Base-by-base conservation (phyloP, 2,329 filamentous ascomycete genomes). In the Rutstroemia sp. region DNA sequence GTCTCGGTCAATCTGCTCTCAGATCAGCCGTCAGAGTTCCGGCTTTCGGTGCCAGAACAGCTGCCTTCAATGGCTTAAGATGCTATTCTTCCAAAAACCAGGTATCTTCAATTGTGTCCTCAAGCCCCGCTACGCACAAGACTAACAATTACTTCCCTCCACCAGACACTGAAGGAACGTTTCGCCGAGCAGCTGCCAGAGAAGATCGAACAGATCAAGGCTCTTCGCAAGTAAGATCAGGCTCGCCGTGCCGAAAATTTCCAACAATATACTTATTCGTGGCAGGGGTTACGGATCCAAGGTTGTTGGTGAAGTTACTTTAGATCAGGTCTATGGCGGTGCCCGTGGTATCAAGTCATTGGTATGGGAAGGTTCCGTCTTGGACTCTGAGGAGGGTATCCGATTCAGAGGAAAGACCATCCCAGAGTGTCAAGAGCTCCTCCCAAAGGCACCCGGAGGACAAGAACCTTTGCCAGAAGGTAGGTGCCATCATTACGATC, bases 181-280 rank as follows among this genome's bases (percentile, higher is more conserved):
- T 97, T 99, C 75, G 92, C 92, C 73, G 92, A 94, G 75, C 87
- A 92, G 71, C 82, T 99, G 62, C 94, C 94, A 69, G 90, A 86
- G 74, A 95, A 97, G 85, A 87, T 96, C 72, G 94, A 99, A 79
- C 90, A 97, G 85, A 91, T 99, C 81, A 99, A 99, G 90, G 86
- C 90, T 76, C 86, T 99, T 71, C 85, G 90, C 76, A 96, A 96
- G 90, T 95, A 80, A 74, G 87, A 57, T 57, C 55, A 41, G 27
- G 19, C 34, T n/a, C 42, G 8, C 42, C 19, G 34, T 19, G 25
- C 23, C 4, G 6, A 9, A 18, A 41, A 27, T 39, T 14, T 44
- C 37, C 34, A 34, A 52, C 41, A 41, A 47, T 41, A 59, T 62
- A 69, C 64, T 67, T 45, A 65, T 58, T 59, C 63, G 65, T 52